Base-by-base conservation (phyloP, 2,329 filamentous ascomycete species). In the Trichoderma harzianum region DNA sequence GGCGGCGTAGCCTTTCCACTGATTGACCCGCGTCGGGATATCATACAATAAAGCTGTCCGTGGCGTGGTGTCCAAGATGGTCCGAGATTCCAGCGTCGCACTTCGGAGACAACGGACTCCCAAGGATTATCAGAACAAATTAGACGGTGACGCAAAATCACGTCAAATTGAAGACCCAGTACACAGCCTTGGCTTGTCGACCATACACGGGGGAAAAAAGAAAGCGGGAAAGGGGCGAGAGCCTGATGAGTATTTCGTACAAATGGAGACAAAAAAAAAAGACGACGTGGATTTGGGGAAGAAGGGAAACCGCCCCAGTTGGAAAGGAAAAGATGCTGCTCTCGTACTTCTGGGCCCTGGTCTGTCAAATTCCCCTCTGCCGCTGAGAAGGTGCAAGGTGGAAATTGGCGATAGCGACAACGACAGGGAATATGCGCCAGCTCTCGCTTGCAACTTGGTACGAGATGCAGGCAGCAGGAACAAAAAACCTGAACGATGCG, bases 321-420 rank as follows among this genome's bases (percentile, higher is more conserved):
- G 21, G 47, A 36, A 36, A 36, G 34, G 60, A 64, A 60, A 60
- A 70, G 68, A 70, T 64, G 30, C 21, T 51, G 68, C 47, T 32
- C 32, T 63, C 66, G 55, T 43, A 34, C 57, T 24, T 18, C 4
- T 43, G n/a, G 60, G 60, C 47, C 72, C 67, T 62, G 32, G 72
- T 71, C 67, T 47, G 65, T 51, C 67, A 58, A 70, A 64, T 58
- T 69, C 66, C 72, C 66, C 71, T 62, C 43, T n/a, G 67, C 30
- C 39, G 67, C 57, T 65, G 60, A 70, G 71, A 70, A 68, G 71
- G 72, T 70, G 68, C 71, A 65, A 70, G 67, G 64, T 70, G 72
- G 71, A 73, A 70, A 73, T 73, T 73, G 70, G 72, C 39, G 72
- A 70, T 70, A 43, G 36, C 47, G 58, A 55, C 47, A 68, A 47